These are phyloP conservation scores for Linum usitatissimum DNA, from an alignment of 345 rosid genomes.

Conservation along the genomic window DNA sequence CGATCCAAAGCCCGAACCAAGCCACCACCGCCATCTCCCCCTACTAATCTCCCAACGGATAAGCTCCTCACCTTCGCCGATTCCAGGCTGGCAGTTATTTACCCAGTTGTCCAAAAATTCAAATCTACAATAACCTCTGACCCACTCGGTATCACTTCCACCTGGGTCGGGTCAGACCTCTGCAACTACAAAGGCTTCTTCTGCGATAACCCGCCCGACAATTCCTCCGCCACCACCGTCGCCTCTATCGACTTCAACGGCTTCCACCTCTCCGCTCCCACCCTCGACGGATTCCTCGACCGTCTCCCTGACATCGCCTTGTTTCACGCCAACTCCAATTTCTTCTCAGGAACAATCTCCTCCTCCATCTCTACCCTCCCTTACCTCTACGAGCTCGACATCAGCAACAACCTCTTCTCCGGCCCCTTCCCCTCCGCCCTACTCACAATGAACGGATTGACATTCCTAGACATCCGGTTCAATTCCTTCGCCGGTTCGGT, in stretches of 20 bases:
- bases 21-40: constrained; percentile 11
- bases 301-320: constrained; percentile 62
- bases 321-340: constrained; percentile 84
- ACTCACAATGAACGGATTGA: constrained; percentile 38
- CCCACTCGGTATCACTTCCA: constrained; percentile 51
- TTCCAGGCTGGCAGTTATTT: constrained; percentile 54
- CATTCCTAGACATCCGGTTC: constrained; percentile 70
- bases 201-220: constrained; percentile 77
- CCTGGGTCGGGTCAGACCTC: constrained; percentile 68
- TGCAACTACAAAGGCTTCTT: constrained; percentile 73
- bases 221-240: constrained; percentile 51
- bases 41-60: constrained; percentile 9
- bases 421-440: constrained; percentile 63
- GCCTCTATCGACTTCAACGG: constrained; percentile 91
- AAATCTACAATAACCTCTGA: constrained; percentile 60
- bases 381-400: constrained; percentile 77
- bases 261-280: constrained; percentile 59
- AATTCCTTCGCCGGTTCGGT: constrained; percentile 59
- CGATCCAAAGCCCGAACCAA: not conserved
- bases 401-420: constrained; percentile 62
- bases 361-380: constrained; percentile 45
- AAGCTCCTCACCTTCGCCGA: constrained; percentile 38
- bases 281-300: constrained; percentile 69
- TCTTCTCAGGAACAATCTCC: constrained; percentile 49
- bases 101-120: constrained; percentile 67